Base-by-base conservation (phyloP, 139 green algal species). In the Microglena sp. region DNA sequence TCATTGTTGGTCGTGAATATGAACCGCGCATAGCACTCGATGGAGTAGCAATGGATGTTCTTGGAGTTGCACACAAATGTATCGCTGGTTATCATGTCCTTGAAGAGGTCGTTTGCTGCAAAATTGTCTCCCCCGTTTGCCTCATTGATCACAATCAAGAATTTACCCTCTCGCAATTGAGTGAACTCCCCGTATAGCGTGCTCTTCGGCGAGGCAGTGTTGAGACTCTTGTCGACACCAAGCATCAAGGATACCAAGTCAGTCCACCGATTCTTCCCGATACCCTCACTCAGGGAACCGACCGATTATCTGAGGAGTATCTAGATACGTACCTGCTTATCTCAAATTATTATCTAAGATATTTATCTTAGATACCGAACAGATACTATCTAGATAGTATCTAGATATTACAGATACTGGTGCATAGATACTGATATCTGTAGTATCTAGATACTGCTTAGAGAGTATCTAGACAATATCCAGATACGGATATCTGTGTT, bases 121-220 rank as follows among this genome's bases (percentile, higher is more conserved):
- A 28, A 60, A 18, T 60, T 60, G 53, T 8, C 7, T 24, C 18
- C 31, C n/a, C n/a, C n/a, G n/a, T n/a, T n/a, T n/a, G n/a, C n/a
- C 53, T 60, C 53, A 26, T 60, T 60, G 53, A 60, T 60, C 8
- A 60, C 53, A 18, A 60, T 60, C 53, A 60, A 11, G 53, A 60
- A 33, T 8, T 28, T 26, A 7, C 15, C 15, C 53, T 18, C 8
- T 60, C 53, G 53, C 8, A 18, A 8, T 22, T 60, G 7, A 28
- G 53, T 60, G 53, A 60, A 60, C 8, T 24, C 6, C 53, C 53
- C 53, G 15, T 33, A 60, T 6, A 60, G 15, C 53, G 15, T 18
- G n/a, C n/a, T 28, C 8, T 26, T 24, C n/a, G 53, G 53, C 53
- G 7, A 33, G 53, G 53, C 53, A 8, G 53, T 60, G n/a, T 60